Conservation (phyloP, 164 flowering plant genomes). For the Brasenia schreberi region DNA sequence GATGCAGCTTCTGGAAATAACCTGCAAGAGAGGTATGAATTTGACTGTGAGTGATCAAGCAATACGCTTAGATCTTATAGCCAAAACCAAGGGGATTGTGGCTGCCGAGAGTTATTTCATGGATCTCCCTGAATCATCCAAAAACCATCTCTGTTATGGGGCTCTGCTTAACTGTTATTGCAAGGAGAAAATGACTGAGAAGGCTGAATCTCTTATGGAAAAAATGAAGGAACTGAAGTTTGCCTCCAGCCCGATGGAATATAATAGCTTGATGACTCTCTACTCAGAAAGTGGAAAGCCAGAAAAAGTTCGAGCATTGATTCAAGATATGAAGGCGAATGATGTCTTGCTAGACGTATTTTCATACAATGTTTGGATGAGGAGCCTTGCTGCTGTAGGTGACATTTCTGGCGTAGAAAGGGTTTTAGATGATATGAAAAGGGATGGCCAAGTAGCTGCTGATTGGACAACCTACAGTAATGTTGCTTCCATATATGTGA, state of each 20-base stretch:
- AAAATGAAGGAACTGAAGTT: constrained; percentile 87
- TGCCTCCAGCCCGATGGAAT: constrained; percentile 55
- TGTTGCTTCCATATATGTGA: constrained; percentile 76
- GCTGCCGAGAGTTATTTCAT: constrained; percentile 75
- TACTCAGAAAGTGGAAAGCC: constrained; percentile 52
- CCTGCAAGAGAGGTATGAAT: constrained; percentile 66
- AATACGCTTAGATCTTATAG: constrained; percentile 77
- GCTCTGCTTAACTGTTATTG: constrained; percentile 89
- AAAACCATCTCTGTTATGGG: constrained; percentile 65
- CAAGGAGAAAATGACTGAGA: constrained; percentile 65
- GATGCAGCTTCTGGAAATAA: constrained; percentile 66
- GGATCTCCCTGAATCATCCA: constrained; percentile 68
- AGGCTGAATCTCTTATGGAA: constrained; percentile 79
- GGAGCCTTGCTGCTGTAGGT: constrained; percentile 60
- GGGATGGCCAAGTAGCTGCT: constrained; percentile 62
- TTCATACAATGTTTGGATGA: constrained; percentile 91
- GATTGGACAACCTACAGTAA: constrained; percentile 96
- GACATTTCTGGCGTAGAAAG: constrained; percentile 85
- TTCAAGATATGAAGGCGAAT: constrained; percentile 74
- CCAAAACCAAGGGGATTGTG: constrained; percentile 54
- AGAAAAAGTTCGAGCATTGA: constrained; percentile 51
- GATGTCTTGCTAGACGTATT: constrained; percentile 46
- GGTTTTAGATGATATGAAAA: constrained; percentile 80
- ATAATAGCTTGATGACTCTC: constrained; percentile 87
- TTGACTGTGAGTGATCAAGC: constrained; percentile 87